Conservation (phyloP, 2,329 filamentous ascomycete genomes). For the Arthrobotrys iridis region DNA sequence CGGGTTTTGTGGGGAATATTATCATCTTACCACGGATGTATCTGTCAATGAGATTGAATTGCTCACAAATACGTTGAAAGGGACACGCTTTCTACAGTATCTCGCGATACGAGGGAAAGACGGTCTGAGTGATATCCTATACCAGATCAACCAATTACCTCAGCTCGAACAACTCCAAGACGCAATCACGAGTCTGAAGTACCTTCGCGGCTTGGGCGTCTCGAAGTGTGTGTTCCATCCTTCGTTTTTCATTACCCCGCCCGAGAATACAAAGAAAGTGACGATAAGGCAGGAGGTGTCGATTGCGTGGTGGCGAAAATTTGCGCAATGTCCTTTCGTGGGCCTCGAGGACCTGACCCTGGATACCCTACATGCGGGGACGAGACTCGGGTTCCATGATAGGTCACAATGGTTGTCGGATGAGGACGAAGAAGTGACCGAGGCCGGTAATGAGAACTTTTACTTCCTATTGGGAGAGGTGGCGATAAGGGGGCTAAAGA, state of each 20-base stretch:
- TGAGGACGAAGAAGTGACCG: background rate
- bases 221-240: background rate
- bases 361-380: background rate
- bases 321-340: background rate
- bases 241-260: background rate
- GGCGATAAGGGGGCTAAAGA: background rate
- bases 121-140: background rate
- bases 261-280: background rate
- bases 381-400: too few relatives aligned
- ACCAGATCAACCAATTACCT: background rate
- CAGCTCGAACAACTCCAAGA: background rate
- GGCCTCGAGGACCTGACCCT: background rate
- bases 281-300: background rate
- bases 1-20: background rate
- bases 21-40: too few relatives aligned
- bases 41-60: background rate
- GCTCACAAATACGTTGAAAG: background rate
- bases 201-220: background rate
- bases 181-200: background rate
- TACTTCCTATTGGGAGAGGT: background rate
- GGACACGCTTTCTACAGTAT: background rate
- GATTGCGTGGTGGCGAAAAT: constrained; percentile 1
- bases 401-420: background rate
- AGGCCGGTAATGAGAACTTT: background rate
- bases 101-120: background rate